Evolutionary conservation across 805 yeast species (phyloP).

Genomic region (Helenozyma rhizophorensis): DNA sequence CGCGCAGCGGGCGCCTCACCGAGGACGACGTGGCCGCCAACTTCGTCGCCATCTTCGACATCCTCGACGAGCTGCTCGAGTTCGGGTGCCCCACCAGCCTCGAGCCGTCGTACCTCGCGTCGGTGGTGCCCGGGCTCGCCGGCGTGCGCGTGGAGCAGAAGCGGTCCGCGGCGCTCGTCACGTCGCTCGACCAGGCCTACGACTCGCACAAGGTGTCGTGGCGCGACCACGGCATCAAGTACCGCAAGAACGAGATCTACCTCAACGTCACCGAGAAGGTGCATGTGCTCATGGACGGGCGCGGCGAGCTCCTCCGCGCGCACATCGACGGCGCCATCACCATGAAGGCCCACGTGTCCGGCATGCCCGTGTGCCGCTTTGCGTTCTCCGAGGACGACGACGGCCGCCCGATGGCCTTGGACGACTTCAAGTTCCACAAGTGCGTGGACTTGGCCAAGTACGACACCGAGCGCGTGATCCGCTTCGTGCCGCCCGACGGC

Average conservation of each 20-base stretch:
- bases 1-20: conserved; percentile 16
- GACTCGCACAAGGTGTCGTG: conserved; percentile 46
- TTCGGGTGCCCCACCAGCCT: conserved; percentile 73
- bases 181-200: conserved; percentile 9
- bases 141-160: conserved; percentile 5
- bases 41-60: conserved; percentile 67
- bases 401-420: conserved; percentile 43
- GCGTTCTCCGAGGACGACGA: conserved; percentile 60
- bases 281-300: conserved; percentile 61
- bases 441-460: conserved; percentile 73
- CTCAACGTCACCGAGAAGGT: conserved; percentile 74
- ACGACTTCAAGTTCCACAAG: conserved; percentile 82
- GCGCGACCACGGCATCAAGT: conserved; percentile 67
- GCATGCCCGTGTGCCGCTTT: conserved; percentile 79
- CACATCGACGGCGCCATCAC: conserved; percentile 73
- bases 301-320: conserved; percentile 60
- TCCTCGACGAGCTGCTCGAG: conserved; percentile 71
- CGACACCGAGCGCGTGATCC: conserved; percentile 59
- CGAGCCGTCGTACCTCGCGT: conserved; percentile 33
- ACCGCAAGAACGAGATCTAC: conserved; percentile 76
- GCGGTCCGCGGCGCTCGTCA: conserved; percentile 3
- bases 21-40: conserved; percentile 53
- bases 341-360: conserved; percentile 68
- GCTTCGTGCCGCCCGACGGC: conserved; percentile 85
- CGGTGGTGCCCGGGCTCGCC: conserved; percentile 13